Evolutionary conservation across 2,329 filamentous ascomycete genomes (phyloP).

Genomic region (Trichophyton simii): DNA sequence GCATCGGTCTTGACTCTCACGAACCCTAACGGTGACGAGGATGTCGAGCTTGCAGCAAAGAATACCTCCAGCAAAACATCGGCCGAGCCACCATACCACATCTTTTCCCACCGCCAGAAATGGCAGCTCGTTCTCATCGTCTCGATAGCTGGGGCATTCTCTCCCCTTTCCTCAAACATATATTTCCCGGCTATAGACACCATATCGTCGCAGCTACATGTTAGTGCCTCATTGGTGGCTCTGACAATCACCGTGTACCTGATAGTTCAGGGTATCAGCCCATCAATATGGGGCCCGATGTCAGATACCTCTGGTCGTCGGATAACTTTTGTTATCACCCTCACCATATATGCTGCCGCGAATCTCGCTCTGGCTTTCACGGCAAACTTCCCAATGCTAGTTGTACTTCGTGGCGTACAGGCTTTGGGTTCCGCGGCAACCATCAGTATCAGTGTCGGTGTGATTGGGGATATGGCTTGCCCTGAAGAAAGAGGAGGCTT

Average conservation of each 20-base stretch:
- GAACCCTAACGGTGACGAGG: not conserved
- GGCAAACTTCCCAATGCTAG: conserved; percentile 43
- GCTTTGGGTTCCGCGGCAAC: conserved; percentile 55
- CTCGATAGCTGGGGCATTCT: conserved; percentile 8
- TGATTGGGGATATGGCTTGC: conserved; percentile 59
- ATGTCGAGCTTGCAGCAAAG: not conserved
- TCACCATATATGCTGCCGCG: conserved; percentile 45
- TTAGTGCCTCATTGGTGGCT: conserved; percentile 35
- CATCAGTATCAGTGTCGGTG: conserved; percentile 55
- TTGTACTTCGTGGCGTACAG: conserved; percentile 51
- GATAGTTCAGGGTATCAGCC: conserved; percentile 47
- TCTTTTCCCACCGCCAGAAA: conserved; percentile 2
- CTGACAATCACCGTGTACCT: conserved; percentile 41
- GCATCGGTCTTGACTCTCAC: not conserved
- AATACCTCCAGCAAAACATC: not conserved
- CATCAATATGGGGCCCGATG: conserved; percentile 49
- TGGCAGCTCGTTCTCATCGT: conserved; percentile 5
- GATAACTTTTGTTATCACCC: conserved; percentile 48
- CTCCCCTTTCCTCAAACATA: conserved; percentile 28
- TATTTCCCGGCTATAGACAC: conserved; percentile 32
- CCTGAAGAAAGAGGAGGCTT: conserved; percentile 59
- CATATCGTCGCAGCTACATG: conserved; percentile 28
- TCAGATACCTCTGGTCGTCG: conserved; percentile 49
- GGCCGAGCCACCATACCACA: not conserved
- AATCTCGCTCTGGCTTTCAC: conserved; percentile 53